These are phyloP conservation scores for Pseudogymnoascus sp. DNA, from an alignment of 2,329 filamentous ascomycete species.

Conservation along the genomic window DNA sequence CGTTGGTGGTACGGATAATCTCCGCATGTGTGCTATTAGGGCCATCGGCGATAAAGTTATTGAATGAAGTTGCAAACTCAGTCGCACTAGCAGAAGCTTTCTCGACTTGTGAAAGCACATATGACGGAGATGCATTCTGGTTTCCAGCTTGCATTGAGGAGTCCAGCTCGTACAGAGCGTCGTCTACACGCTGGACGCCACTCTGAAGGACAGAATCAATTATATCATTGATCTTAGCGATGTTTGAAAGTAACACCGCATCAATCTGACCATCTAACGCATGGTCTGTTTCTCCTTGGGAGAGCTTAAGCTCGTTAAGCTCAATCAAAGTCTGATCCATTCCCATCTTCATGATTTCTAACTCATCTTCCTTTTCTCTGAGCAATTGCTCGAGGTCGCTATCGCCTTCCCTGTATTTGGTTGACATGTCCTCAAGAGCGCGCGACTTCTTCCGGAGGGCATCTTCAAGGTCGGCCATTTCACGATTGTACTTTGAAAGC, in stretches of 20 bases:
- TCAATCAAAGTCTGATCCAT: constrained; percentile 96
- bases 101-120: constrained; percentile 93
- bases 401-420: constrained; percentile 70
- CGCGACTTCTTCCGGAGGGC: constrained; percentile 81
- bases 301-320: constrained; percentile 77
- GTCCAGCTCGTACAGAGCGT: constrained; percentile 93
- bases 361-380: constrained; percentile 92
- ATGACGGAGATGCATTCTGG: constrained; percentile 91
- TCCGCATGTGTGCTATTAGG: constrained; percentile 84
- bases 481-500: constrained; percentile 91
- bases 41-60: constrained; percentile 96
- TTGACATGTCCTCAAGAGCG: constrained; percentile 74
- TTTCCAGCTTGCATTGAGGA: constrained; percentile 98
- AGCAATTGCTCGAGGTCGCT: constrained; percentile 80
- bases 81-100: constrained; percentile 92
- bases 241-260: constrained; percentile 74
- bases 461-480: constrained; percentile 95
- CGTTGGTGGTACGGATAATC: constrained; percentile 85
- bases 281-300: constrained; percentile 66
- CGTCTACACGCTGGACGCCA: constrained; percentile 88
- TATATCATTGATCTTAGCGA: constrained; percentile 92
- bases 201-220: constrained; percentile 94
- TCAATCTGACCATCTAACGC: constrained; percentile 88
- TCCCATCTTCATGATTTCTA: constrained; percentile 95
- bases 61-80: constrained; percentile 96